Evolutionary conservation across 768 basidiomycete species (phyloP).

Genomic region (Mycena rosella): DNA sequence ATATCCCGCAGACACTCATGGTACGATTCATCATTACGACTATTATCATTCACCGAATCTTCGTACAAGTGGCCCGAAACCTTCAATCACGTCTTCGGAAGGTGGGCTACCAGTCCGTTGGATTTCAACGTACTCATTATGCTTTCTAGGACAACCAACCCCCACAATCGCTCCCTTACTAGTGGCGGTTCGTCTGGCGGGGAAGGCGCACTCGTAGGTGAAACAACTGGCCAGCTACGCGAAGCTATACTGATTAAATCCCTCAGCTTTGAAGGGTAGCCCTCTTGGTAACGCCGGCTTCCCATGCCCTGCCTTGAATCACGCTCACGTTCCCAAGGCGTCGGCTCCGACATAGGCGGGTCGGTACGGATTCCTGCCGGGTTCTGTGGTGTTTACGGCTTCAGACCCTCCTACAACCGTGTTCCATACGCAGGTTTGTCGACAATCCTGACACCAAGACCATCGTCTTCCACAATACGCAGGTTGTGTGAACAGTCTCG

Average conservation of each 20-base stretch:
- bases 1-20: constrained; percentile 85
- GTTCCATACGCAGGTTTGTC: constrained; percentile 80
- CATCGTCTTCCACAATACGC: too few species aligned
- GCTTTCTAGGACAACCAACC: constrained; percentile 68
- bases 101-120: constrained; percentile 41
- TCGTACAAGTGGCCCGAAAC: constrained; percentile 79
- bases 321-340: constrained; percentile 51
- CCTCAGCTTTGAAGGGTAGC: constrained; percentile 59
- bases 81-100: constrained; percentile 82
- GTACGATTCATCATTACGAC: constrained; percentile 45
- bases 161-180: constrained; percentile 77
- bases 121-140: background rate
- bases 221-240: constrained; percentile 26
- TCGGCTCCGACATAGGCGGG: constrained; percentile 89
- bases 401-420: constrained; percentile 77
- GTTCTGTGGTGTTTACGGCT: constrained; percentile 77
- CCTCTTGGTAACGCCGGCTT: constrained; percentile 53
- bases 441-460: too few species aligned
- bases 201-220: constrained; percentile 82
- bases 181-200: constrained; percentile 89
- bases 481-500: constrained; percentile 72
- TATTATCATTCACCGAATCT: background rate
- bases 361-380: constrained; percentile 79
- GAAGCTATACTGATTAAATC: background rate
- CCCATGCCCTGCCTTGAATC: constrained; percentile 10